These are phyloP conservation scores for Boechera divaricarpa DNA, from an alignment of 345 rosid species.

Conservation along the genomic window DNA sequence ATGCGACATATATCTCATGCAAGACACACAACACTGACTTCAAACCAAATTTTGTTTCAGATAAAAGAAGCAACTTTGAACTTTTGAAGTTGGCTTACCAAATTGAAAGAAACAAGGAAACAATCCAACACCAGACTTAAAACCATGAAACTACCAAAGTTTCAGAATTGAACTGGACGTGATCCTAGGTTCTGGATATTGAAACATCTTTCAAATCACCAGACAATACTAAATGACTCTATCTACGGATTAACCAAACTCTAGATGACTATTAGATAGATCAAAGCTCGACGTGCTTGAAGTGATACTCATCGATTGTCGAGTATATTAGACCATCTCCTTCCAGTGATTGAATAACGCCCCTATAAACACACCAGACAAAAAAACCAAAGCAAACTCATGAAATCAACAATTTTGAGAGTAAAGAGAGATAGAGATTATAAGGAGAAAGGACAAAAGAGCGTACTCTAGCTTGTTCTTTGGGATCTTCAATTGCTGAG, in stretches of 20 bases:
- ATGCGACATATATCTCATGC: not conserved
- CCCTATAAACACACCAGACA: slow-evolving; percentile 48
- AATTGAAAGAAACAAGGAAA: not conserved
- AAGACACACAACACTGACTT: not conserved
- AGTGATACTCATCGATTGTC: slow-evolving; percentile 93
- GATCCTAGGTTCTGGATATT: slow-evolving; percentile 4
- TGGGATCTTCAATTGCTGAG: slow-evolving; percentile 75
- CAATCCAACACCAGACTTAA: slow-evolving; percentile 6
- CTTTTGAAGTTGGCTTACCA: not conserved
- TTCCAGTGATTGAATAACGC: slow-evolving; percentile 74
- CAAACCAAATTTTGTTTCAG: not conserved
- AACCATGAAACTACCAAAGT: not conserved
- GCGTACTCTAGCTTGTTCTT: slow-evolving; percentile 77
- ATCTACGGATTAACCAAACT: slow-evolving; percentile 15
- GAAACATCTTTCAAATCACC: slow-evolving; percentile 22
- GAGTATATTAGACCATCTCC: slow-evolving; percentile 93
- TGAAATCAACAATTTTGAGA: not conserved
- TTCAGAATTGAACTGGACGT: not conserved
- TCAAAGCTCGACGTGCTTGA: slow-evolving; percentile 71
- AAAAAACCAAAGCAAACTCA: not conserved
- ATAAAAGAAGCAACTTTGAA: not conserved
- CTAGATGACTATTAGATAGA: slow-evolving; percentile 16
- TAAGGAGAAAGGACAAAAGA: slow-evolving; percentile 11
- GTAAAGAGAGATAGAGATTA: not conserved
- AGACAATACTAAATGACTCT: not conserved